Conservation (phyloP, 2,329 filamentous ascomycete species). For the Sporothrix pallida region DNA sequence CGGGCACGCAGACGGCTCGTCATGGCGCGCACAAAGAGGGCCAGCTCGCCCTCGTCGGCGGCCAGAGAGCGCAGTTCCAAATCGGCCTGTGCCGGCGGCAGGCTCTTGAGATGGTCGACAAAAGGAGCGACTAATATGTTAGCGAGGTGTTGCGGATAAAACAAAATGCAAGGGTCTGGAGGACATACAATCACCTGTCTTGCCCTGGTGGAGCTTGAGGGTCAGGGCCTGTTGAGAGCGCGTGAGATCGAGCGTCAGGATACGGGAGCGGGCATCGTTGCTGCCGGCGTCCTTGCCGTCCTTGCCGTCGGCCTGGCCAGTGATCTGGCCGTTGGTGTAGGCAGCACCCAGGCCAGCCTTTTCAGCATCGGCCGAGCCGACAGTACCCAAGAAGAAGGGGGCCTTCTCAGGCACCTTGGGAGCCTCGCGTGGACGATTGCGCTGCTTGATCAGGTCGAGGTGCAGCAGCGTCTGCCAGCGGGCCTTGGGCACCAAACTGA, state of each 20-base stretch:
- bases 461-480: constrained; percentile 95
- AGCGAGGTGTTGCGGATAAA: neutral
- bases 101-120: constrained; percentile 76
- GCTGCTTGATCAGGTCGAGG: constrained; percentile 87
- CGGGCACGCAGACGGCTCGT: constrained; percentile 71
- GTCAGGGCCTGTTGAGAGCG: constrained; percentile 65
- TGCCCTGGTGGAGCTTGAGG: constrained; percentile 60
- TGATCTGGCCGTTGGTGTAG: constrained; percentile 37
- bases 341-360: constrained; percentile 15
- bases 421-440: constrained; percentile 91
- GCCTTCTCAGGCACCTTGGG: constrained; percentile 93
- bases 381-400: constrained; percentile 53
- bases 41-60: constrained; percentile 67
- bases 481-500: constrained; percentile 87
- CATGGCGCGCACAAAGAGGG: constrained; percentile 80
- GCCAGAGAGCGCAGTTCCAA: constrained; percentile 83
- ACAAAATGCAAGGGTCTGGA: neutral
- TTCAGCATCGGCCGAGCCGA: constrained; percentile 36
- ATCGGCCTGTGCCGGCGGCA: constrained; percentile 85
- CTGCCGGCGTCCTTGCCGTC: neutral
- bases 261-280: constrained; percentile 59
- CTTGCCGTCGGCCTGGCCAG: neutral
- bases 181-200: constrained; percentile 64
- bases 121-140: constrained; percentile 61
- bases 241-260: constrained; percentile 68